Base-by-base conservation (phyloP, 768 basidiomycete genomes). In the Rubroboletus satanas region DNA sequence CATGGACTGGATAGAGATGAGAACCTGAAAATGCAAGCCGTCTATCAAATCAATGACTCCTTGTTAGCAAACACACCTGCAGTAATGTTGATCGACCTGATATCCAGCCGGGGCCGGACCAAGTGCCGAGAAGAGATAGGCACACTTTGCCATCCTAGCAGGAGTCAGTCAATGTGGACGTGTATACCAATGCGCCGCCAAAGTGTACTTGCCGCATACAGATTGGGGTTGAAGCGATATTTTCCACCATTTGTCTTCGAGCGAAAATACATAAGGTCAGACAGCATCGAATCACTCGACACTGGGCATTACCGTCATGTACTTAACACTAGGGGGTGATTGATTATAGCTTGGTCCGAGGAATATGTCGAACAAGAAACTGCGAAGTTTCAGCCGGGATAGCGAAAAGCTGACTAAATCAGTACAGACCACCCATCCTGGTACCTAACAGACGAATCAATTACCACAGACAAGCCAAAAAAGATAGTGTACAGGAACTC, bases 1-100 rank as follows among this genome's bases (percentile, higher is more conserved):
- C 90, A 98, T 93, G 15, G 91, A 93, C 74, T 97, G 95, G 32
- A 98, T 95, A 15, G 93, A 95, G 37, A 97, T 90, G 39, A 98
- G 77, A 36, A 95, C 85, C 80, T 83, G 48, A 21, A 60, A 10
- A 41, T 14, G 47, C 15, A 47, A 54, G 2, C 15, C 23, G 50
- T 55, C 42, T 49, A 50, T 51, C 21, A 49, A 14, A 15, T 18
- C 28, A 14, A n/a, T 11, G 17, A 26, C 28, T 23, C n/a, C 38
- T 2, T 26, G 31, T 51, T 14, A 44, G 31, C 1, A 41, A 32
- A 65, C 76, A 41, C 45, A 83, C 90, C 76, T 96, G 94, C 5
- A 96, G 78, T 46, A 98, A 73, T 6, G 94, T 97, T 7, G 91
- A 94, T 67, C 85, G 88, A 23, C 95, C 94, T 3, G 92, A 66